Evolutionary conservation across 1,139 yeast genomes (phyloP).

Genomic region (Zygosaccharomyces sapae): DNA sequence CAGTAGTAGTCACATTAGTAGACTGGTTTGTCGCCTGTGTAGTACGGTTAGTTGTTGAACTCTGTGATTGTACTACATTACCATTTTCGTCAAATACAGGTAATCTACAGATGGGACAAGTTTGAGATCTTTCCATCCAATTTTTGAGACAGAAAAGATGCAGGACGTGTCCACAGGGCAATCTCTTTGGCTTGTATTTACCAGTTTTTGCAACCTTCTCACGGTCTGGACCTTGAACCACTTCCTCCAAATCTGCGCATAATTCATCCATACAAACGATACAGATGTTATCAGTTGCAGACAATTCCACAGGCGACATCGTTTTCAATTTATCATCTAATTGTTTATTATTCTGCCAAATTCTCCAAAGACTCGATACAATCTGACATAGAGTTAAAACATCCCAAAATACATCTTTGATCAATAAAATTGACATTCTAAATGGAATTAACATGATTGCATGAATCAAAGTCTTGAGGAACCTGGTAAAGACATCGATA

Average conservation of each 20-base stretch:
- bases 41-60: conserved; percentile 5
- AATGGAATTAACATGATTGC: conserved; percentile 50
- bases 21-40: conserved; percentile 4
- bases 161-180: conserved; percentile 80
- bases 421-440: conserved; percentile 60
- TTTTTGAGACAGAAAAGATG: conserved; percentile 88
- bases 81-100: conserved; percentile 49
- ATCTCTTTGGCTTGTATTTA: conserved; percentile 55
- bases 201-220: conserved; percentile 9
- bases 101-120: conserved; percentile 86
- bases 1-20: conserved; percentile 8
- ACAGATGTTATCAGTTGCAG: conserved; percentile 51
- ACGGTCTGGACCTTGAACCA: conserved; percentile 7
- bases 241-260: conserved; percentile 14
- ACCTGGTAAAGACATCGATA: conserved; percentile 50
- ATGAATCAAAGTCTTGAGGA: conserved; percentile 46
- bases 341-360: conserved; percentile 58
- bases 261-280: conserved; percentile 39
- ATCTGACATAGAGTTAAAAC: conserved; percentile 48
- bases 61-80: conserved; percentile 17
- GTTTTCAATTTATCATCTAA: conserved; percentile 61
- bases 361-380: conserved; percentile 49
- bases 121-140: conserved; percentile 89
- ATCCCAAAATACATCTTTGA: conserved; percentile 64
- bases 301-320: conserved; percentile 60